These are phyloP conservation scores for Pleurotus pulmonarius DNA, from an alignment of 768 basidiomycete species.

Conservation along the genomic window DNA sequence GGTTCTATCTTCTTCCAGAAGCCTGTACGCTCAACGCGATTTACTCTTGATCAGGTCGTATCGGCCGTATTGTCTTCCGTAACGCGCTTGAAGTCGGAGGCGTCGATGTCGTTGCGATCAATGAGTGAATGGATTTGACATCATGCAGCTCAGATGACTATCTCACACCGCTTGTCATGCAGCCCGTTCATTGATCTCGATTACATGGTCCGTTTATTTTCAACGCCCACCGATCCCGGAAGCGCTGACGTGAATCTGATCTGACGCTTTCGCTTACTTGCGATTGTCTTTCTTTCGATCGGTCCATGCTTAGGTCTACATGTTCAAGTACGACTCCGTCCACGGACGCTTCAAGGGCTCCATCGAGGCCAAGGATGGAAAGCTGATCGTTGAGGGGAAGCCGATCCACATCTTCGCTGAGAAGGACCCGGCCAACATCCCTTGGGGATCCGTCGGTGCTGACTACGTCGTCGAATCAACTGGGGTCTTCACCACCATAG, in stretches of 20 bases:
- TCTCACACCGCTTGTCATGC: constrained; percentile 1
- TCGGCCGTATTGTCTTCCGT: constrained; percentile 96
- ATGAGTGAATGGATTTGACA: constrained; percentile 63
- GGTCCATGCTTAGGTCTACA: constrained; percentile 66
- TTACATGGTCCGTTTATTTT: constrained; percentile 74
- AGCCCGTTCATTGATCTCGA: constrained; percentile 97
- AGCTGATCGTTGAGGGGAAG: constrained; percentile 83
- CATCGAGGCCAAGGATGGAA: constrained; percentile 80
- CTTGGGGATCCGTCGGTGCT: constrained; percentile 79
- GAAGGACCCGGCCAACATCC: constrained; percentile 82
- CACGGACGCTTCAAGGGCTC: constrained; percentile 90
- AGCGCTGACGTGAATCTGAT: background rate
- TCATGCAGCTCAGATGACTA: background rate
- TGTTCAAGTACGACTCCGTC: constrained; percentile 97
- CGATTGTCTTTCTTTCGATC: too few species aligned
- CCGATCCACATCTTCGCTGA: constrained; percentile 76
- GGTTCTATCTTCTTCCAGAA: background rate
- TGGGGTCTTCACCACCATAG: constrained; percentile 96
- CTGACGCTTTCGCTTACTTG: background rate
- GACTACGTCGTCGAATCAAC: constrained; percentile 97
- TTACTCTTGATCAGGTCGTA: constrained; percentile 67
- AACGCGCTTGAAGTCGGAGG: constrained; percentile 74
- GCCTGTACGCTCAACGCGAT: background rate
- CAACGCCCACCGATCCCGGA: background rate
- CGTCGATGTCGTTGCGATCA: constrained; percentile 88